Evolutionary conservation across 2,329 filamentous ascomycete species (phyloP).

Genomic region (Aspergillus tubingensis): DNA sequence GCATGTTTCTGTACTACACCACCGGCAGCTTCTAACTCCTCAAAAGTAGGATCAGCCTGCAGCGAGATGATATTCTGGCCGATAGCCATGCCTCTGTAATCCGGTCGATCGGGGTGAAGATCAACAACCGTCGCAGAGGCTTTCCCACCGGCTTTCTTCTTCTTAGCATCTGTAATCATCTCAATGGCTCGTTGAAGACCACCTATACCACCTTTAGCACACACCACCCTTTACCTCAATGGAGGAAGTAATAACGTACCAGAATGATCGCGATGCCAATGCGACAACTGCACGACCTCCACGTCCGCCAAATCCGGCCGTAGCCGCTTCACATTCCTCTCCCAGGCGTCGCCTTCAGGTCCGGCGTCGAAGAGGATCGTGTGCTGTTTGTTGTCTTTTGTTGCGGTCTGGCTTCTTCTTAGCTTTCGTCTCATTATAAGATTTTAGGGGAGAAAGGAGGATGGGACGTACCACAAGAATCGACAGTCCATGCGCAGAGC

Average conservation of each 20-base stretch:
- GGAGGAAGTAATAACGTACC: conserved; percentile 31
- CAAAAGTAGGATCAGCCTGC: conserved; percentile 55
- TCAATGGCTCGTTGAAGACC: conserved; percentile 54
- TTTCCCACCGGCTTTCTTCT: conserved; percentile 23
- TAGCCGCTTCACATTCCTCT: conserved; percentile 52
- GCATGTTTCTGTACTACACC: conserved; percentile 42
- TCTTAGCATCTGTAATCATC: conserved; percentile 48
- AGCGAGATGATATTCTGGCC: conserved; percentile 49
- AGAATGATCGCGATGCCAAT: conserved; percentile 60
- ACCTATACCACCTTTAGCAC: conserved; percentile 30
- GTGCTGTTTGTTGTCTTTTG: conserved; percentile 46
- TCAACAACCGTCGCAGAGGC: conserved; percentile 44
- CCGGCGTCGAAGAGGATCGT: conserved; percentile 57
- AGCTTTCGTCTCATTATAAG: too few relatives aligned
- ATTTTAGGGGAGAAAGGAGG: too few relatives aligned
- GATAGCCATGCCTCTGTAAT: conserved; percentile 52
- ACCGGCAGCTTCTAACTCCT: conserved; percentile 49
- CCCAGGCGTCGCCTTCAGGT: conserved; percentile 55
- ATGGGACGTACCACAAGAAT: conserved; percentile 47
- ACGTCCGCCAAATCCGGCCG: conserved; percentile 46
- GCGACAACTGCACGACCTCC: conserved; percentile 53
- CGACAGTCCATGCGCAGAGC: conserved; percentile 57
- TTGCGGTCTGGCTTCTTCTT: conserved; percentile 45
- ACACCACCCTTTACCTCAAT: neutral
- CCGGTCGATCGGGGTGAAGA: conserved; percentile 56